A percentile compares a stretch with the other conserved stretches of the same genome.
phyloP scores from a whole-genome alignment of 768 basidiomycete genomes.

The Sutorius australiensis region DNA sequence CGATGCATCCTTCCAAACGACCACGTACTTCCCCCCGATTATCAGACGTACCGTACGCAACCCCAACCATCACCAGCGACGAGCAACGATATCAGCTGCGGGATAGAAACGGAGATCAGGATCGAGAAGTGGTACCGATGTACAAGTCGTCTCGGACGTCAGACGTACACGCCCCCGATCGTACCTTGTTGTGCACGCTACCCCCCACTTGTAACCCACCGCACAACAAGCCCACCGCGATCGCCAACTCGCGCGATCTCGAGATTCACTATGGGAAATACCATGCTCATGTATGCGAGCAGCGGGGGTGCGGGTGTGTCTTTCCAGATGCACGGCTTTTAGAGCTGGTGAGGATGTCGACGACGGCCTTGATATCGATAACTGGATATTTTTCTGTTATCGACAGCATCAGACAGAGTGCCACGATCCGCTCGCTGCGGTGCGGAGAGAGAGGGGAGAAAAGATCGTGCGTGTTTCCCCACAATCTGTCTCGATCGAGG shows the following conservation, averaged over 20 bases:
- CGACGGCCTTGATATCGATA: neutral
- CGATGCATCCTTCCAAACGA: constrained; percentile 32
- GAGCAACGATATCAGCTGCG: neutral
- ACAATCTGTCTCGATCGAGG: constrained; percentile 12
- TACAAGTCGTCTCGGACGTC: constrained; percentile 32
- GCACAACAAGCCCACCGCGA: constrained; percentile 53
- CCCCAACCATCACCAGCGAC: constrained; percentile 2
- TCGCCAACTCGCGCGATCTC: constrained; percentile 63
- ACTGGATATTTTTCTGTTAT: neutral
- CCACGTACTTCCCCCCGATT: constrained; percentile 27
- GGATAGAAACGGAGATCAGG: constrained; percentile 3
- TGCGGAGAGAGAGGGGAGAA: constrained; percentile 75
- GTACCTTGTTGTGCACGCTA: constrained; percentile 61
- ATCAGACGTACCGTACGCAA: constrained; percentile 33
- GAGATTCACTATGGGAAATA: constrained; percentile 82
- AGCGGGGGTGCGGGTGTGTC: constrained; percentile 65
- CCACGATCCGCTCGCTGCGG: constrained; percentile 80
- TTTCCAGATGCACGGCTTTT: constrained; percentile 81
- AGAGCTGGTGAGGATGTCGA: constrained; percentile 59
- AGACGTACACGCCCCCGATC: constrained; percentile 24
- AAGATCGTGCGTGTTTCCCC: constrained; percentile 57
- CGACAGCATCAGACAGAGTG: constrained; percentile 78
- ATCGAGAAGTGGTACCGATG: constrained; percentile 26
- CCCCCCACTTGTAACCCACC: constrained; percentile 77
- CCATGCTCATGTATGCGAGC: constrained; percentile 80